A percentile compares a stretch with the other conserved stretches of the same genome.
Evolutionary conservation across 768 basidiomycete genomes (phyloP).

Genomic region (Mycena haematopus): DNA sequence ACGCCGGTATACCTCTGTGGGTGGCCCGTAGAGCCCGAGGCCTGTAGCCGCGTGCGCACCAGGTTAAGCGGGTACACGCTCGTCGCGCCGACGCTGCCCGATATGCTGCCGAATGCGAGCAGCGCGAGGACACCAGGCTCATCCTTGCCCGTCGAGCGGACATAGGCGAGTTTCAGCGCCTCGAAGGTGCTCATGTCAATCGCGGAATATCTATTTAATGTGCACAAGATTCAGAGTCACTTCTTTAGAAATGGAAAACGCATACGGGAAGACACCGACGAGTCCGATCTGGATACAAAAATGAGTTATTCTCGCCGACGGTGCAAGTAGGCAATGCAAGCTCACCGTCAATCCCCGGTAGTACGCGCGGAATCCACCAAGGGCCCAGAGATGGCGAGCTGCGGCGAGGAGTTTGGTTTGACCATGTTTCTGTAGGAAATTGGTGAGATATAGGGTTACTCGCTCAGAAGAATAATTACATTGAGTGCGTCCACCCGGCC

Average conservation of each 20-base stretch:
- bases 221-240: conserved; percentile 7
- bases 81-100: conserved; percentile 92
- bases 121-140: conserved; percentile 90
- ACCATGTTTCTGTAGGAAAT: conserved; percentile 8
- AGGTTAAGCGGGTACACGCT: conserved; percentile 93
- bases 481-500: conserved; percentile 8
- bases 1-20: conserved; percentile 91
- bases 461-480: conserved; percentile 1
- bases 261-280: conserved; percentile 94
- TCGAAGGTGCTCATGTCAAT: conserved; percentile 99
- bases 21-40: conserved; percentile 94
- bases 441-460: not conserved
- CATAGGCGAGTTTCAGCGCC: conserved; percentile 90
- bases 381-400: conserved; percentile 73
- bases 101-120: conserved; percentile 90
- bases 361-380: conserved; percentile 83
- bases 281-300: conserved; percentile 75
- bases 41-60: conserved; percentile 93
- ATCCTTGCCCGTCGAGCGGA: conserved; percentile 83
- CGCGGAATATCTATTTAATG: conserved; percentile 71
- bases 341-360: conserved; percentile 91
- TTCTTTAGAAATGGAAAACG: conserved; percentile 14
- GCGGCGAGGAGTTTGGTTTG: conserved; percentile 65
- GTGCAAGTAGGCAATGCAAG: conserved; percentile 24
- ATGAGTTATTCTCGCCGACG: not conserved